phyloP scores from a whole-genome alignment of 2,329 filamentous ascomycete genomes.

The Cyanodermella asteris region DNA sequence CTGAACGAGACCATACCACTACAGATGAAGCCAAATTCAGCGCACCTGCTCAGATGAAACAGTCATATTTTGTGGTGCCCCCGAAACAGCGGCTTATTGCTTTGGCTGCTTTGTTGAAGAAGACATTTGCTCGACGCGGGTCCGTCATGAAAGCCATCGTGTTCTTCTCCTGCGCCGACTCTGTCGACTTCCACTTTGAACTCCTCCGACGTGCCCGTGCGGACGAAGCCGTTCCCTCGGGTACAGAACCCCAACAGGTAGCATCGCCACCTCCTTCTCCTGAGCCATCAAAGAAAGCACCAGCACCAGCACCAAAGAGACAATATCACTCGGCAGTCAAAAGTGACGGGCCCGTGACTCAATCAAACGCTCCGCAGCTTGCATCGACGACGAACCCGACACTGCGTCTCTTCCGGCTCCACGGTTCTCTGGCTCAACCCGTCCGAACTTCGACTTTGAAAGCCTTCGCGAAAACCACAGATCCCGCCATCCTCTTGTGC shows the following conservation, averaged over 20 bases:
- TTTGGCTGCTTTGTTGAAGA: conserved; percentile 61
- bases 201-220: no score
- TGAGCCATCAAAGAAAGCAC: neutral
- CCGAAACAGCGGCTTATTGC: conserved; percentile 82
- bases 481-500: conserved; percentile 67
- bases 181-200: conserved; percentile 90
- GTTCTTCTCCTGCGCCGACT: conserved; percentile 92
- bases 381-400: conserved; percentile 49
- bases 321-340: no score
- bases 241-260: no score
- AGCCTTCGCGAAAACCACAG: conserved; percentile 51
- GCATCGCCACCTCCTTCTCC: no score
- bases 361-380: conserved; percentile 50
- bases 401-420: conserved; percentile 65
- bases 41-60: conserved; percentile 81
- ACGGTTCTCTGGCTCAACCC: conserved; percentile 75
- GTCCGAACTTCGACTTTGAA: conserved; percentile 70
- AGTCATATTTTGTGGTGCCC: conserved; percentile 69
- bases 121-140: conserved; percentile 68
- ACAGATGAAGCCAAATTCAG: conserved; percentile 38
- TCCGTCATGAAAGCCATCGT: conserved; percentile 93
- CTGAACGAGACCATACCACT: conserved; percentile 31
- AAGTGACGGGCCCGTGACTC: conserved; percentile 11
- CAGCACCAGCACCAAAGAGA: neutral
- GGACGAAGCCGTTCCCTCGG: conserved; percentile 21